These are phyloP conservation scores for Aspergillus jensenii DNA, from an alignment of 2,329 filamentous ascomycete species.

Conservation along the genomic window DNA sequence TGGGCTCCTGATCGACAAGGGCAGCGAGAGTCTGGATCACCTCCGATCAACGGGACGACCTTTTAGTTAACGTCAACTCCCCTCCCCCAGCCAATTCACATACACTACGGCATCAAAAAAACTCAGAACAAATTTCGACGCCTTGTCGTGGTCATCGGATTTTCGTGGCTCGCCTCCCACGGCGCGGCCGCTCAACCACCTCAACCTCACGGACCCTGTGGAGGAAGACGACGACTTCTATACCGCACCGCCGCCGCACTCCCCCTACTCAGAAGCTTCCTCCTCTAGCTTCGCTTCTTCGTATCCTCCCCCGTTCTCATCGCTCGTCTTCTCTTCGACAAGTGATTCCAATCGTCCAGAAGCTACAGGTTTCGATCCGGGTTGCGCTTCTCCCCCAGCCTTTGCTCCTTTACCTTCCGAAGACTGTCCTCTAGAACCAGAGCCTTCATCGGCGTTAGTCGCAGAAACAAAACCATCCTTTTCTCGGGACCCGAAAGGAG, in stretches of 20 bases:
- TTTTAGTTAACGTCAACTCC: constrained; percentile 1
- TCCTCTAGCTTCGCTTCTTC: constrained; percentile 53
- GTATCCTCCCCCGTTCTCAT: constrained; percentile 63
- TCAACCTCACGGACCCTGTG: constrained; percentile 34
- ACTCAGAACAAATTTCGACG: constrained; percentile 19
- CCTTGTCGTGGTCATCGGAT: constrained; percentile 34
- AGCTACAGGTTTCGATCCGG: constrained; percentile 47
- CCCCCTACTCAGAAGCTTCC: constrained; percentile 41
- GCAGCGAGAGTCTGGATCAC: constrained; percentile 16
- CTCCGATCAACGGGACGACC: constrained; percentile 14
- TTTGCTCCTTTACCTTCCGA: constrained; percentile 54
- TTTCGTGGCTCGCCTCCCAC: constrained; percentile 41
- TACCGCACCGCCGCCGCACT: constrained; percentile 40
- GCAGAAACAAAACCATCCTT: constrained; percentile 83
- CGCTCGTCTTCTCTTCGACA: constrained; percentile 57
- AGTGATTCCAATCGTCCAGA: constrained; percentile 39
- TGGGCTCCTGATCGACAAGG: constrained; percentile 19
- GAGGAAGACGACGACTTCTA: constrained; percentile 42
- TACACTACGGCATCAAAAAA: background rate
- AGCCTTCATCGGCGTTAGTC: constrained; percentile 50
- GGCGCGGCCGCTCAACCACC: constrained; percentile 40
- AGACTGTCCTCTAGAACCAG: constrained; percentile 48
- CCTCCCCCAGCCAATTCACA: background rate
- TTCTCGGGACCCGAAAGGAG: constrained; percentile 76
- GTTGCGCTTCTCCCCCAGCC: constrained; percentile 48